Evolutionary conservation across 495 filamentous ascomycete genomes (phyloP), one percentile per base, ranked within the genome.

Genomic region (Penicillium longicatenatum): DNA sequence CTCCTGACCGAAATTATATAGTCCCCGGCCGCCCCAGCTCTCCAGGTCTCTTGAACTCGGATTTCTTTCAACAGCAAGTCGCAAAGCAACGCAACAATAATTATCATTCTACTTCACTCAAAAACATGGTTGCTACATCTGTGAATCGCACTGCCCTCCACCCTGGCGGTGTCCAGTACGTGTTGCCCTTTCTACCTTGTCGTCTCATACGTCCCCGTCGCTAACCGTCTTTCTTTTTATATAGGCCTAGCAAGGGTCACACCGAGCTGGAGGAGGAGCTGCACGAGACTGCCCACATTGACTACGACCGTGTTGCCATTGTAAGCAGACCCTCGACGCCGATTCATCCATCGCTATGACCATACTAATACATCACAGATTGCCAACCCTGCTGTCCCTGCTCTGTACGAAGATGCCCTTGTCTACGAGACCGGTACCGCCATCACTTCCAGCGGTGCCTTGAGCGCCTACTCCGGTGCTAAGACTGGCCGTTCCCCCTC

Each of bases 241-340:
- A 50, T 69, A 95, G 92, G 70, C 90, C 92, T 35, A 81, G 88
- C 72, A 79, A 80, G 65, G 88, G 94, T 69, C 93, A 97, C 84
- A 97, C 93, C 30, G 93, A 97, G 73, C 84, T 97, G 53, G 92
- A 98, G 78, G 92, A 97, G 80, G 92, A 97, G 74, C 87, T 98
- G 42, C 93, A 98, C 74, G 92, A 98, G 77, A 92, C 90, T 73
- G 95, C 94, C 64, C 92, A 98, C 83, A 98, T 98, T 77, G 94
- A 98, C 86, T 98, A 98, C 72, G 90, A 97, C 77, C 89, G 95
- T 65, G 94, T 98, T 65, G 89, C 95, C 56, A 98, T 98, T 81
- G 93, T 96, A 81, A 70, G 88, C 21, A 41, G 24, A 14, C 31
- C 41, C 20, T 48, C 33, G 22, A 41, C 42, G n/a, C n/a, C n/a